Evolutionary conservation across 2,329 filamentous ascomycete species (phyloP), one percentile per base, ranked within the genome.

Genomic region (Chaetomiaceae sp.): DNA sequence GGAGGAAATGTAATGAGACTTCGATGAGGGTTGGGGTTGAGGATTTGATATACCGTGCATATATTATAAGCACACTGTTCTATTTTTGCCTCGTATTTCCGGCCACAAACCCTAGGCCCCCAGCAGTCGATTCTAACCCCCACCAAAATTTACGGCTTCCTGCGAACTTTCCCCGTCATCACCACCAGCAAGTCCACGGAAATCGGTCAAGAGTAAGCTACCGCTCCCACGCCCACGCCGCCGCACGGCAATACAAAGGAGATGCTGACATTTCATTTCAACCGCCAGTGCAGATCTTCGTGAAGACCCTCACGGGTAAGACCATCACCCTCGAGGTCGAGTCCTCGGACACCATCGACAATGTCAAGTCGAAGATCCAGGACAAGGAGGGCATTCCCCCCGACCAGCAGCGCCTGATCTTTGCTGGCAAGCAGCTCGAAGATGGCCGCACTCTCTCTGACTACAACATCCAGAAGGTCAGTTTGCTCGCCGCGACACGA

Each of bases 281-380:
- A 38, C 34, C 16, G 48, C 56, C 46, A 60, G 57, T 60, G 50
- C 62, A 65, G 78, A 95, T 89, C 86, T 97, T 97, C 87, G 92
- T 97, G 81, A 97, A 96, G 87, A 96, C 92, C 84, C 90, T 96
- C 73, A 96, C 92, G 84, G 92, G 94, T 80, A 97, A 97, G 89
- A 97, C 92, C 77, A 96, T 97, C 84, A 97, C 94, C 78, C 87
- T 96, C 71, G 92, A 97, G 87, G 91, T 96, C 75, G 92, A 96
- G 86, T 96, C 90, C 71, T 90, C 85, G 73, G 92, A 97, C 79
- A 96, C 92, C 70, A 97, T 97, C 81, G 92, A 97, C 86, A 97
- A 96, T 85, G 92, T 97, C 78, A 97, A 97, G 87, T 87, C 86
- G 81, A 96, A 96, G 88, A 96, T 97, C 77, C 92, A 96, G 82